Percentiles rank a stretch among this genome's conserved stretches.
phyloP scores from a whole-genome alignment of 805 yeast genomes.

The Saccharomycopsis selenospora region DNA sequence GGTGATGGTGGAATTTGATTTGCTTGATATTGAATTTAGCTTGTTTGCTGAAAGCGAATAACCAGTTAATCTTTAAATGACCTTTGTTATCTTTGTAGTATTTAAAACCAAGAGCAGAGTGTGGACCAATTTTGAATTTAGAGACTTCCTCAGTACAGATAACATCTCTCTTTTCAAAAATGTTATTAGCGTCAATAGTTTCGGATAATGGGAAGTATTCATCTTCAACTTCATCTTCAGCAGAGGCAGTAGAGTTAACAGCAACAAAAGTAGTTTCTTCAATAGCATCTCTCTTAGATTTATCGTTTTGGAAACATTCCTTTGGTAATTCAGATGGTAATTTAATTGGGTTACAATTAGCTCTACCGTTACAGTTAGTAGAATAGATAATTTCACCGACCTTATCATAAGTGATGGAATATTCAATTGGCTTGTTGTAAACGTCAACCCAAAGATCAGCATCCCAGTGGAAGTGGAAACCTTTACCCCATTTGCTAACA shows the following conservation, averaged over 20 bases:
- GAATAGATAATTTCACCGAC: conserved; percentile 10
- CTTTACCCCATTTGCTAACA: conserved; percentile 7
- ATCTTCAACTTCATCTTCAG: background rate
- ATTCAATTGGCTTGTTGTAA: conserved; percentile 12
- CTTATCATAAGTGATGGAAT: conserved; percentile 13
- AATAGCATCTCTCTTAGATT: conserved; percentile 26
- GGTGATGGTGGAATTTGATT: conserved; percentile 13
- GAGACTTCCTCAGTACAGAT: background rate
- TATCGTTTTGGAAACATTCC: conserved; percentile 11
- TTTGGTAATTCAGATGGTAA: background rate
- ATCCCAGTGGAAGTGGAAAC: conserved; percentile 17
- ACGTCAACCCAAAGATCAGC: conserved; percentile 14
- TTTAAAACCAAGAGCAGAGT: background rate
- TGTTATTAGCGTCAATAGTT: background rate
- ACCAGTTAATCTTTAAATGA: conserved; percentile 1
- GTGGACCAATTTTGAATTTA: background rate
- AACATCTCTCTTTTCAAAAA: background rate
- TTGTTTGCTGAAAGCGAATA: background rate
- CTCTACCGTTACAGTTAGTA: conserved; percentile 8
- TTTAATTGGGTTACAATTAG: background rate
- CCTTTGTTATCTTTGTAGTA: conserved; percentile 3
- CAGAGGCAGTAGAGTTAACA: conserved; percentile 16
- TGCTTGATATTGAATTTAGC: background rate
- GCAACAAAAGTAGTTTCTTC: conserved; percentile 21
- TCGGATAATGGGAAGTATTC: background rate